phyloP scores from a whole-genome alignment of 495 filamentous ascomycete species.

The Penicillium lividum region DNA sequence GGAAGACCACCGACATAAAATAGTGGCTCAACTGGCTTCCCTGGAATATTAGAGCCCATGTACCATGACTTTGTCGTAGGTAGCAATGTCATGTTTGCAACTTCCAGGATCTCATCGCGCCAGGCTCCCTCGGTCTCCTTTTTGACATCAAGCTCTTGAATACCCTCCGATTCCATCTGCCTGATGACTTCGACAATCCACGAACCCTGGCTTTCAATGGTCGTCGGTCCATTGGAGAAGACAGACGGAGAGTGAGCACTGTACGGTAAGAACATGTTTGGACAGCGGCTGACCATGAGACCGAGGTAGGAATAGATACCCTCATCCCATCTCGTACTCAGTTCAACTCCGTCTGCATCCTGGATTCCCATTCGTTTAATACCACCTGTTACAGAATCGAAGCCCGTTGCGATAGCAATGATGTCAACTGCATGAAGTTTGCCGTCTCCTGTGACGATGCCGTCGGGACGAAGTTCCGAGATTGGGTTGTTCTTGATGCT shows the following conservation, averaged over 20 bases:
- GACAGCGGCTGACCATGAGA: neutral
- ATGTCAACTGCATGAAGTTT: constrained; percentile 48
- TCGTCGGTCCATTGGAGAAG: neutral
- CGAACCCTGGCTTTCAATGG: neutral
- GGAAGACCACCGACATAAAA: neutral
- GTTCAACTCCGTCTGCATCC: neutral
- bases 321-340: neutral
- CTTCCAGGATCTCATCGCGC: neutral
- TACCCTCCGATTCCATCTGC: neutral
- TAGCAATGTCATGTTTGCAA: neutral
- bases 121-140: neutral
- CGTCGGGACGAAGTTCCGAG: constrained; percentile 39
- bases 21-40: neutral
- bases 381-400: neutral
- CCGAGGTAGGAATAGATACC: neutral
- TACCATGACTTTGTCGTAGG: neutral
- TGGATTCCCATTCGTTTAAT: neutral
- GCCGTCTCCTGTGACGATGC: constrained; percentile 45
- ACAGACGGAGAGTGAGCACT: no score
- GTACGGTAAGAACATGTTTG: neutral
- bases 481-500: constrained; percentile 53
- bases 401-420: constrained; percentile 54
- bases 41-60: neutral
- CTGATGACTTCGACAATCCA: neutral
- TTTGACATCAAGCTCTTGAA: neutral